These are phyloP conservation scores for Xylaria sp. DNA, from an alignment of 2,329 filamentous ascomycete genomes.

Conservation along the genomic window DNA sequence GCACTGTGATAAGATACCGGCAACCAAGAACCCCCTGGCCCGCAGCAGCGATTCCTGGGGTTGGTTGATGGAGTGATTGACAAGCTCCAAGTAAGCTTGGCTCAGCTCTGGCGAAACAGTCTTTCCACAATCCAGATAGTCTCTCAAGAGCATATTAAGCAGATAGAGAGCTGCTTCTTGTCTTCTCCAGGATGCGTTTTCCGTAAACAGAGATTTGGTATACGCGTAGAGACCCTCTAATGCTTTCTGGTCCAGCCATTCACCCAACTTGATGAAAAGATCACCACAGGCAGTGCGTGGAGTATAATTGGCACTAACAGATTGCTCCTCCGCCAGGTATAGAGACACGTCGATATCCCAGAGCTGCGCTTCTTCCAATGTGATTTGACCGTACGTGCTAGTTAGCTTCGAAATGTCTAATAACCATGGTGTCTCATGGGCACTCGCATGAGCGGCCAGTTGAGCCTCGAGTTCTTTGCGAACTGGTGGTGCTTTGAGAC, in stretches of 20 bases:
- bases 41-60: constrained; percentile 79
- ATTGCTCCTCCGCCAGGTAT: constrained; percentile 93
- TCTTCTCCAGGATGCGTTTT: constrained; percentile 63
- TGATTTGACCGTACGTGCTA: constrained; percentile 87
- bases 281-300: constrained; percentile 92
- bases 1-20: constrained; percentile 79
- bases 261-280: constrained; percentile 88
- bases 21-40: constrained; percentile 87
- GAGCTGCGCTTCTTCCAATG: constrained; percentile 88
- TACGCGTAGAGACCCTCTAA: constrained; percentile 82
- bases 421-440: constrained; percentile 79
- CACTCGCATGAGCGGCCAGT: constrained; percentile 68
- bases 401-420: constrained; percentile 87
- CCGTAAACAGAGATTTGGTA: constrained; percentile 77
- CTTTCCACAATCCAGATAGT: constrained; percentile 82
- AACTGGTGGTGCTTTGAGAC: constrained; percentile 87
- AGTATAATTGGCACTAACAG: constrained; percentile 95
- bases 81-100: constrained; percentile 80
- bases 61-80: constrained; percentile 78
- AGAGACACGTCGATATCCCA: constrained; percentile 98
- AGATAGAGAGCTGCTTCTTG: constrained; percentile 88
- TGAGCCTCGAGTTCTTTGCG: constrained; percentile 88
- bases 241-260: constrained; percentile 82
- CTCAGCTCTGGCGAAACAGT: constrained; percentile 74
- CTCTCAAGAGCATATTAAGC: constrained; percentile 83